phyloP scores from a whole-genome alignment of 1,284 basidiomycete species.

The Apiotrichum domesticum region DNA sequence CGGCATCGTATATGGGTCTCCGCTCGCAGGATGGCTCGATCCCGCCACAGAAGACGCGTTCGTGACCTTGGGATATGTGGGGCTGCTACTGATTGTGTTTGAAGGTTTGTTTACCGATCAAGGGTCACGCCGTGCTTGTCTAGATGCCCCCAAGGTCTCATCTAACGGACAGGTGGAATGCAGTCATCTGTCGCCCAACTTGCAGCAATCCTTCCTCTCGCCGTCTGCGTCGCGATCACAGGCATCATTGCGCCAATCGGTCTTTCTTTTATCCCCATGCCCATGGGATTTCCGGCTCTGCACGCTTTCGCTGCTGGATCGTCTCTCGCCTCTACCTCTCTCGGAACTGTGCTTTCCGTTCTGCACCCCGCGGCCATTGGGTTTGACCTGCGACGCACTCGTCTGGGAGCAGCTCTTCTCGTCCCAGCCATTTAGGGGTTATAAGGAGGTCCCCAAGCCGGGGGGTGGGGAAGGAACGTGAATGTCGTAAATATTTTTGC shows the following conservation, averaged over 20 bases:
- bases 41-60: constrained; percentile 49
- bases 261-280: constrained; percentile 48
- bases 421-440: too few relatives aligned
- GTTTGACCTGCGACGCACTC: constrained; percentile 48
- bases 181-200: constrained; percentile 48
- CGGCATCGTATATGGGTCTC: constrained; percentile 52
- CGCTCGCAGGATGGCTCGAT: constrained; percentile 50
- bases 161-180: constrained; percentile 47
- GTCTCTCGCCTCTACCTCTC: constrained; percentile 53
- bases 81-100: constrained; percentile 51
- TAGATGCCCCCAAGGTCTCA: not conserved
- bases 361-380: constrained; percentile 35
- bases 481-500: too few relatives aligned
- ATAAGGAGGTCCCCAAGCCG: too few relatives aligned
- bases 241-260: constrained; percentile 52
- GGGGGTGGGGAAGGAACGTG: too few relatives aligned
- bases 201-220: constrained; percentile 48
- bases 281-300: constrained; percentile 45
- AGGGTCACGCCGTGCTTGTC: too few relatives aligned
- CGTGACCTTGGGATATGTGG: constrained; percentile 52
- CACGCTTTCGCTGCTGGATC: constrained; percentile 55
- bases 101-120: constrained; percentile 43
- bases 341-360: constrained; percentile 55
- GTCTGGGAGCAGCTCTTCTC: constrained; percentile 52
- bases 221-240: constrained; percentile 48